These are phyloP conservation scores for Dactylellina parvicollis DNA, from an alignment of 2,329 filamentous ascomycete species.

Conservation along the genomic window DNA sequence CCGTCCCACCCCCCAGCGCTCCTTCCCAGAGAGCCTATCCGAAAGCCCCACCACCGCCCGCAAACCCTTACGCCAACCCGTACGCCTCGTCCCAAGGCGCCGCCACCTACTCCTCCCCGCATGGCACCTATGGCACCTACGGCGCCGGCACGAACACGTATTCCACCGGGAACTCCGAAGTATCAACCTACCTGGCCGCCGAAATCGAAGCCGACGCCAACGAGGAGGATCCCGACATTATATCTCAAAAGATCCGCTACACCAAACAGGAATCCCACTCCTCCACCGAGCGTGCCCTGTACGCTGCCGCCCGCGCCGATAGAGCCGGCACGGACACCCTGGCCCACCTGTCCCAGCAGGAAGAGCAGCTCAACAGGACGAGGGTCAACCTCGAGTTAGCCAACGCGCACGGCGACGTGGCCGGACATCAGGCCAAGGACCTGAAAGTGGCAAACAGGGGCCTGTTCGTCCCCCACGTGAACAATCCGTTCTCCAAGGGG, in stretches of 20 bases:
- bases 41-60: background rate
- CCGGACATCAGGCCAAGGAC: slow-evolving; percentile 63
- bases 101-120: background rate
- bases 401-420: slow-evolving; percentile 61
- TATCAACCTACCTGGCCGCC: slow-evolving; percentile 6
- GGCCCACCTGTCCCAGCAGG: slow-evolving; percentile 77
- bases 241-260: slow-evolving; percentile 77
- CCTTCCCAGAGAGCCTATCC: background rate
- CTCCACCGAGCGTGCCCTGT: slow-evolving; percentile 74
- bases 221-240: slow-evolving; percentile 75
- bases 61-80: background rate
- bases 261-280: slow-evolving; percentile 80
- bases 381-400: slow-evolving; percentile 84
- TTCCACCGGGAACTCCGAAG: background rate
- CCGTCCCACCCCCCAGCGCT: background rate
- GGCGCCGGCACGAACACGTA: background rate
- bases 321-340: slow-evolving; percentile 77
- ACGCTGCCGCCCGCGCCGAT: slow-evolving; percentile 74
- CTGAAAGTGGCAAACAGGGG: slow-evolving; percentile 52
- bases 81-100: background rate
- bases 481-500: slow-evolving; percentile 24
- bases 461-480: slow-evolving; percentile 24
- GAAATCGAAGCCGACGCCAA: slow-evolving; percentile 71
- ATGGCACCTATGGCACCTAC: background rate
- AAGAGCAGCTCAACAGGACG: slow-evolving; percentile 81